phyloP scores from a whole-genome alignment of 108 stramenopile species.

The Pseudonitzschia delicatissima region DNA sequence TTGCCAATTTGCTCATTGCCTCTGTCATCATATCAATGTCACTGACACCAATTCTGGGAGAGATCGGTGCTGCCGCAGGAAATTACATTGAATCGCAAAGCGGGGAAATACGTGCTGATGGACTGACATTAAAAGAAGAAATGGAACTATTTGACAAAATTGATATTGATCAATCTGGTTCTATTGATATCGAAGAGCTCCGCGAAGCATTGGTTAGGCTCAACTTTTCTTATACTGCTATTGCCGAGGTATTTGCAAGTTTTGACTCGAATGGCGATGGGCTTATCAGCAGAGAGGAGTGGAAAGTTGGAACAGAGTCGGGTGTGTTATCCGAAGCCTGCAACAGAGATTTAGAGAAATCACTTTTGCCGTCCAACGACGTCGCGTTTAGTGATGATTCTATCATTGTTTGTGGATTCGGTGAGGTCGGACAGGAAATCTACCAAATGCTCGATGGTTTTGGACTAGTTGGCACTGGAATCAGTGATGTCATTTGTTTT shows the following conservation, averaged over 20 bases:
- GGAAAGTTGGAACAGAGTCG: conserved; percentile 34
- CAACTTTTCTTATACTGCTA: conserved; percentile 25
- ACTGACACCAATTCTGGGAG: conserved; percentile 62
- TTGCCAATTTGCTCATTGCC: conserved; percentile 60
- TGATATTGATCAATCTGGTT: conserved; percentile 40
- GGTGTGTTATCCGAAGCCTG: conserved; percentile 48
- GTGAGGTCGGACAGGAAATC: conserved; percentile 54
- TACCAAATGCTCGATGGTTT: conserved; percentile 39
- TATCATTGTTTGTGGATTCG: conserved; percentile 67
- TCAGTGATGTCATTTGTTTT: conserved; percentile 55
- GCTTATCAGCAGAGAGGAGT: conserved; percentile 54
- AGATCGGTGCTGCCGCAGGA: conserved; percentile 57
- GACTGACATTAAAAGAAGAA: conserved; percentile 38
- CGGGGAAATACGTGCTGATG: conserved; percentile 21
- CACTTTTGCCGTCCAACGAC: background rate
- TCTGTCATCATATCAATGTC: conserved; percentile 80
- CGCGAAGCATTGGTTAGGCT: conserved; percentile 29
- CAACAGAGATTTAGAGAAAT: conserved; percentile 8
- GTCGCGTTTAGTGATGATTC: conserved; percentile 48
- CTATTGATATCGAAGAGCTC: conserved; percentile 53
- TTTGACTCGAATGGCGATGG: conserved; percentile 73
- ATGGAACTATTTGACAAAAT: conserved; percentile 45
- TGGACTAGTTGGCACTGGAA: conserved; percentile 25
- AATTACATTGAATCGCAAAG: conserved; percentile 40
- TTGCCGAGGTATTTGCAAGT: conserved; percentile 56